Evolutionary conservation across 306 rosid species (phyloP).

Genomic region (Cucumis cinereus): DNA sequence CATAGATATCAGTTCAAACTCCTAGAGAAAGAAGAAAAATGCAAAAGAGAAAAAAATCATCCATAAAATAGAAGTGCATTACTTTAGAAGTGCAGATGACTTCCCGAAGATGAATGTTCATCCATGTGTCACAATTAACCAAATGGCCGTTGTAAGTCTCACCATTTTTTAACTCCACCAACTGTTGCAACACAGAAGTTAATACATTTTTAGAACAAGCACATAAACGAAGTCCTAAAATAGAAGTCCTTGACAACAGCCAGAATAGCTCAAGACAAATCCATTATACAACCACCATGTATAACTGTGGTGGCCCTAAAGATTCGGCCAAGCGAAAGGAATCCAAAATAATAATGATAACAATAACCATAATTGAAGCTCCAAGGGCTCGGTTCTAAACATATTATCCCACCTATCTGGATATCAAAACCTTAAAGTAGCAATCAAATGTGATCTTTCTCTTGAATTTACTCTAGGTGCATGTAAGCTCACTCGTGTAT

Average conservation of each 20-base stretch:
- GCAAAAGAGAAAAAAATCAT: background rate
- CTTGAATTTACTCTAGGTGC: background rate
- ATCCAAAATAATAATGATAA: background rate
- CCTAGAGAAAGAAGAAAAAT: background rate
- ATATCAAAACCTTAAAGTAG: background rate
- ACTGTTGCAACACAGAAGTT: conserved; percentile 27
- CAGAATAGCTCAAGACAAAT: conserved; percentile 4
- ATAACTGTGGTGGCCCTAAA: background rate
- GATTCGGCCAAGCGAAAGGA: too few species aligned
- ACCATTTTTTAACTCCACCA: conserved; percentile 94
- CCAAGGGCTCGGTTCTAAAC: background rate
- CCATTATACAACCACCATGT: background rate
- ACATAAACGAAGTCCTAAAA: background rate
- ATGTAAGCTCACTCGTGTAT: background rate
- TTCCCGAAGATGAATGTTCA: conserved; percentile 98
- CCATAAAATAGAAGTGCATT: background rate
- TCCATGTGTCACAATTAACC: conserved; percentile 98
- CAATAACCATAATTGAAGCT: background rate
- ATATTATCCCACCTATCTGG: background rate
- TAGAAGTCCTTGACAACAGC: background rate
- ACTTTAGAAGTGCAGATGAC: conserved; percentile 96
- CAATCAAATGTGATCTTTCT: background rate
- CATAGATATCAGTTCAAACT: background rate
- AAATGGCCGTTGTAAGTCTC: conserved; percentile 98
- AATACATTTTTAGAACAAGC: background rate